Conservation (phyloP, 2,329 filamentous ascomycete species). For the Elsinoe ampelina region DNA sequence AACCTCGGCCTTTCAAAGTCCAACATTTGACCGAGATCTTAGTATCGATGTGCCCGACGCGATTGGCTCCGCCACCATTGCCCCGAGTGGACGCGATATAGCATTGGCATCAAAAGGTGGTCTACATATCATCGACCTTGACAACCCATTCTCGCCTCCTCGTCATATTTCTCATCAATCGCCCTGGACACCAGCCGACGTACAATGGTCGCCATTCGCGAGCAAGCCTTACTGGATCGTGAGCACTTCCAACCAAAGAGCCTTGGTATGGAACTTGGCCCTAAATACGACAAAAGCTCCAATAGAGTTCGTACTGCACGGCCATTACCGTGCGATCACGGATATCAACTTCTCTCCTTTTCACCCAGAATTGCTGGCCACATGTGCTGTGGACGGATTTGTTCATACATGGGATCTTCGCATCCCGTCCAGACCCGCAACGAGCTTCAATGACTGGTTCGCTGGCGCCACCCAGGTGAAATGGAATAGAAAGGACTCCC, state of each 20-base stretch:
- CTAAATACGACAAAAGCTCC: constrained; percentile 61
- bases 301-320: constrained; percentile 81
- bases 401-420: constrained; percentile 89
- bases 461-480: constrained; percentile 92
- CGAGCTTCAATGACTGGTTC: constrained; percentile 87
- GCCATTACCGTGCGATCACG: constrained; percentile 79
- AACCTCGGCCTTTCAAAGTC: constrained; percentile 55
- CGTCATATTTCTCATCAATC: constrained; percentile 76
- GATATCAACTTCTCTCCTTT: constrained; percentile 95
- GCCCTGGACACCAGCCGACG: constrained; percentile 91
- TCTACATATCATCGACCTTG: constrained; percentile 82
- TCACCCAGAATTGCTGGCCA: constrained; percentile 79
- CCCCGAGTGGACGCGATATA: constrained; percentile 80
- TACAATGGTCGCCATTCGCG: constrained; percentile 94
- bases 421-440: constrained; percentile 59
- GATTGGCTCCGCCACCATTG: constrained; percentile 87
- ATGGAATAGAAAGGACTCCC: constrained; percentile 79
- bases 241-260: constrained; percentile 89
- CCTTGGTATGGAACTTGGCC: constrained; percentile 86
- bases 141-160: constrained; percentile 79
- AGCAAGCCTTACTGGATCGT: constrained; percentile 86
- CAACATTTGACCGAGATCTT: constrained; percentile 76
- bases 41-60: constrained; percentile 71
- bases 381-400: constrained; percentile 86
- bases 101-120: constrained; percentile 82